phyloP scores from a whole-genome alignment of 2,329 filamentous ascomycete species.

The Fusarium dimerum region DNA sequence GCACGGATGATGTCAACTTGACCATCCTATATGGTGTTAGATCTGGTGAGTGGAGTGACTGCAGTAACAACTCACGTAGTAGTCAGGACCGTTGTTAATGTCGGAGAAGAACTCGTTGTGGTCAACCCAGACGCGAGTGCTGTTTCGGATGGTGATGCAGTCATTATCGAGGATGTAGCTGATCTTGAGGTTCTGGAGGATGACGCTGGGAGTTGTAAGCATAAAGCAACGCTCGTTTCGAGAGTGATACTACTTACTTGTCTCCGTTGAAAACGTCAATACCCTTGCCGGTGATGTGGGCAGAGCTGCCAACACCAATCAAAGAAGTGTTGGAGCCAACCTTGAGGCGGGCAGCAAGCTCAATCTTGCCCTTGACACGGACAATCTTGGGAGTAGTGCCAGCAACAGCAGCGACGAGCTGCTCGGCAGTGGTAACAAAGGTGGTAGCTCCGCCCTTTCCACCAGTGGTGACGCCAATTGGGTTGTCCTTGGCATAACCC shows the following conservation, averaged over 20 bases:
- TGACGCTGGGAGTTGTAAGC: conserved; percentile 23
- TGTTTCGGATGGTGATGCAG: conserved; percentile 45
- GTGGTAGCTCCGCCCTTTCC: conserved; percentile 49
- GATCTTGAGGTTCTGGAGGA: conserved; percentile 41
- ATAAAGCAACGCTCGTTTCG: neutral
- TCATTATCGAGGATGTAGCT: conserved; percentile 42
- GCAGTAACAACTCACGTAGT: conserved; percentile 27
- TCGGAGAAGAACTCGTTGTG: conserved; percentile 49
- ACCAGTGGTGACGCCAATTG: conserved; percentile 40
- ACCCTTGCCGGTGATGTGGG: conserved; percentile 38
- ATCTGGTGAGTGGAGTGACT: fast-evolving
- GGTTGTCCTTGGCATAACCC: conserved; percentile 37
- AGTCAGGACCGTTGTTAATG: conserved; percentile 39
- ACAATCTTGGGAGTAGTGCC: conserved; percentile 44
- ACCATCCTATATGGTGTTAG: conserved; percentile 36
- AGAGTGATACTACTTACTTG: conserved; percentile 22
- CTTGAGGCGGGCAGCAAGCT: conserved; percentile 41
- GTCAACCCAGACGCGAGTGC: conserved; percentile 48
- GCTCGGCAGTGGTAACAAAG: conserved; percentile 43
- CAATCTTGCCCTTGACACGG: conserved; percentile 36
- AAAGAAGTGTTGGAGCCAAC: conserved; percentile 49
- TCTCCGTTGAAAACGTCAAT: conserved; percentile 36
- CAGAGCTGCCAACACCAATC: conserved; percentile 37
- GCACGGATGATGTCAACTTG: conserved; percentile 47
- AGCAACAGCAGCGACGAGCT: conserved; percentile 45